A percentile compares a stretch with the other conserved stretches of the same genome.
phyloP scores from a whole-genome alignment of 1,284 basidiomycete species.

The Afroboletus lepidellus region DNA sequence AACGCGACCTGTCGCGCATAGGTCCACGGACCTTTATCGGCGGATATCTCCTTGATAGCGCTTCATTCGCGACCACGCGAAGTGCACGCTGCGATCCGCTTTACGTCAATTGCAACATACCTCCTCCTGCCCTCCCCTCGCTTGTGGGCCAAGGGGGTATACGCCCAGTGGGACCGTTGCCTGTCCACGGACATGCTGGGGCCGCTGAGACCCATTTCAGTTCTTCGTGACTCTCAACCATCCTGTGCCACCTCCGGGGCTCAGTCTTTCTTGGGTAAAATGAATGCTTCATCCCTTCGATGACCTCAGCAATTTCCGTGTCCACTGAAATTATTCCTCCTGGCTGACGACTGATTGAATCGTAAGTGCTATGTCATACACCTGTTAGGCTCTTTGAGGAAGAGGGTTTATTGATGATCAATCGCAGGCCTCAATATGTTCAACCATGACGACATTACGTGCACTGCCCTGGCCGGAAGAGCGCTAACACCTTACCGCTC shows the following conservation, averaged over 20 bases:
- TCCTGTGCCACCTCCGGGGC: conserved; percentile 8
- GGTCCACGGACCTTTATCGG: conserved; percentile 31
- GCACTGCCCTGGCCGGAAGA: conserved; percentile 25
- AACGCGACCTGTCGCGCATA: neutral
- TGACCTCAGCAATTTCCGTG: conserved; percentile 31
- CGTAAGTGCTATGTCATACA: conserved; percentile 15
- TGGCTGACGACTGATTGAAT: conserved; percentile 14
- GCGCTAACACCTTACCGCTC: conserved; percentile 29
- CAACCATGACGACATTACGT: conserved; percentile 26
- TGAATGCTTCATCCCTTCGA: conserved; percentile 19
- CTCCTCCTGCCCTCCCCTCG: conserved; percentile 32
- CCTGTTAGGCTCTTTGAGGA: conserved; percentile 34
- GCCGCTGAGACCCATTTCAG: conserved; percentile 17
- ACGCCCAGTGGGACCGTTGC: conserved; percentile 15
- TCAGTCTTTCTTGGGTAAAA: conserved; percentile 13
- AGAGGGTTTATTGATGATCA: conserved; percentile 34
- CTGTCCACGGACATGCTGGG: conserved; percentile 31
- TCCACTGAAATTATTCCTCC: conserved; percentile 6
- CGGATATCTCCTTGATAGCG: conserved; percentile 30
- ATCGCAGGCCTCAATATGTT: conserved; percentile 14
- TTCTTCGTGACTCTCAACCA: conserved; percentile 15
- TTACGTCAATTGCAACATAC: conserved; percentile 34
- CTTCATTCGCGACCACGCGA: conserved; percentile 21
- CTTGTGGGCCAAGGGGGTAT: conserved; percentile 32
- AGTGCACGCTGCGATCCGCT: conserved; percentile 21